Base-by-base conservation (phyloP, 352 stramenopile species). In the Globisporangium acanthophoron region DNA sequence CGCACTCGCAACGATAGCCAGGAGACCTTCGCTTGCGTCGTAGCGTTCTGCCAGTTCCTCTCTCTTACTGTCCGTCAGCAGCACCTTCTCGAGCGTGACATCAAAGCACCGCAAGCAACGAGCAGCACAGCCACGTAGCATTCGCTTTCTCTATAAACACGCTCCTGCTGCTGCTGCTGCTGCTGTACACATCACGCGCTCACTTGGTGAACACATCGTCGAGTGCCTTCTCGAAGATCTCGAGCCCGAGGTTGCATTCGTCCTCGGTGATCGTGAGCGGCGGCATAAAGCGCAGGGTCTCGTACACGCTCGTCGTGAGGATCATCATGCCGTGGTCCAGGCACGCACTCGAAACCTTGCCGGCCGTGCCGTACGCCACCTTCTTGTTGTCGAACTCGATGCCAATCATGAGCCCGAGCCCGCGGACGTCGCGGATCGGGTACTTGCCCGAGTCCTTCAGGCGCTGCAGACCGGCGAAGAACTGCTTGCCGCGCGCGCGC, bases 221-320 rank as follows among this genome's bases (percentile, higher is more conserved):
- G 27, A 87, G 48, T 24, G 77, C 73, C 57, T 79, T 81, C 53
- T 83, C 73, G 44, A 87, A 84, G 46, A 85, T 83, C 56, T 76
- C 73, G 24, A 85, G 58, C 20, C 74, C 77, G 62, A 85, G 57
- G 1, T 59, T 39, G 37, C 66, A 74, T 54, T 98, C 91, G 37
- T 92, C 83, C 49, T 87, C 69, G 27, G 75, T 83, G 21, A 97
- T 78, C 52, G 78, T 97, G 58, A 98, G 80, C 45, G 93, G 76
- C 47, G 91, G 91, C 70, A 98, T 97, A 69, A 97, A 97, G 37
- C 90, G 87, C 35, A 98, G 63, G 8, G 92, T 97, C 69, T 97
- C 92, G 66, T 90, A 96, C 18, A 93, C 87, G 59, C 88, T 94
- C 33, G 85, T 92, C n/a, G 85, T 96, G 35, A 98, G 73, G 53